Conservation (phyloP, 2,329 filamentous ascomycete species). For the Niveomyces coronatus region DNA sequence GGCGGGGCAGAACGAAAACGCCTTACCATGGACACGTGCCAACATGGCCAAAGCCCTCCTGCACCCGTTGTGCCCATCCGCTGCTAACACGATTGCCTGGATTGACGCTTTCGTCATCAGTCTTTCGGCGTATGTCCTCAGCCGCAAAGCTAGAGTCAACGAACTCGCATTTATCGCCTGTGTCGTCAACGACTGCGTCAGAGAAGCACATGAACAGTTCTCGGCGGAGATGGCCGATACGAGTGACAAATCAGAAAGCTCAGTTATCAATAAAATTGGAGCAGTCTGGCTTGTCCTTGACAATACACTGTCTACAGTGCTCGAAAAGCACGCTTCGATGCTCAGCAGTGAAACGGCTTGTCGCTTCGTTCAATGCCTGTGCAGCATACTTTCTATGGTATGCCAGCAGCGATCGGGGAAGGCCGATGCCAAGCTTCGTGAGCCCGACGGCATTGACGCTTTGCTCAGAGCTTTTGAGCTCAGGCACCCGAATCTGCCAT, state of each 20-base stretch:
- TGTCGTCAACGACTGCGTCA: not conserved
- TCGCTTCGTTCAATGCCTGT: conserved; percentile 29
- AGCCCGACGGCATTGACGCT: not conserved
- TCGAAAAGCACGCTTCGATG: conserved; percentile 46
- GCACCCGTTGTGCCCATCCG: not conserved
- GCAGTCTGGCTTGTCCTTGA: conserved; percentile 2
- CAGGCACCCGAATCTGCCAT: conserved; percentile 26
- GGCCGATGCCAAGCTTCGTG: not conserved
- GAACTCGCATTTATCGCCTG: not conserved
- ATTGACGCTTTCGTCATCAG: not conserved
- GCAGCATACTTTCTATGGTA: conserved; percentile 27
- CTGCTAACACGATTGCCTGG: conserved; percentile 1
- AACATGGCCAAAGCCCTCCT: conserved; percentile 1
- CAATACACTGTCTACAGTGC: conserved; percentile 17
- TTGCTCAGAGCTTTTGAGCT: conserved; percentile 16
- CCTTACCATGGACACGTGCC: not conserved
- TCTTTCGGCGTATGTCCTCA: not conserved
- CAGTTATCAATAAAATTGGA: too few relatives aligned
- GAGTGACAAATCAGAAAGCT: not conserved
- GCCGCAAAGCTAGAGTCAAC: not conserved
- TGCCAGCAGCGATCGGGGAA: conserved; percentile 17
- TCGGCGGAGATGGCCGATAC: too few relatives aligned
- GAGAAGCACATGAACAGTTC: not conserved
- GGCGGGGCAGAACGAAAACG: not conserved
- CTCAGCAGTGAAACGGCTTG: conserved; percentile 36